A percentile compares a stretch with the other conserved stretches of the same genome.
phyloP scores from a whole-genome alignment of 768 basidiomycete genomes.

The Mycena maculata region DNA sequence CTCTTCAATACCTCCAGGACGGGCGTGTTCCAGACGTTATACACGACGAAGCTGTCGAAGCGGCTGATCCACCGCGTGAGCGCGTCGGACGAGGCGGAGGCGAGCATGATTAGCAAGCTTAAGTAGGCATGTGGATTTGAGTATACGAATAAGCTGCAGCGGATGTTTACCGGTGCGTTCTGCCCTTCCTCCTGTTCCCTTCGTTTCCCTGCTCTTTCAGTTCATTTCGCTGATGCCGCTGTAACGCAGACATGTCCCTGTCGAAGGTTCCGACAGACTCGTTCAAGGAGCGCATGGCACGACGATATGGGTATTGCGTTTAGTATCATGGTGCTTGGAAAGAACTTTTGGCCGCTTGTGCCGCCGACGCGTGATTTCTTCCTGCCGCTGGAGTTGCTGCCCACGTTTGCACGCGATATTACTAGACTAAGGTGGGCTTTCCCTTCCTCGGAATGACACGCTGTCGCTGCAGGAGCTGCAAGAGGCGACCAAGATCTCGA shows the following conservation, averaged over 20 bases:
- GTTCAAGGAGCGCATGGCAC: constrained; percentile 95
- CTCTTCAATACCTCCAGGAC: constrained; percentile 99
- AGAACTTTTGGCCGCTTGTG: constrained; percentile 95
- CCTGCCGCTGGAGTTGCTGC: constrained; percentile 87
- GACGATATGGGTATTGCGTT: constrained; percentile 89
- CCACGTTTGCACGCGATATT: constrained; percentile 90
- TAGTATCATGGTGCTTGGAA: constrained; percentile 92
- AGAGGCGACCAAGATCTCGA: constrained; percentile 31
- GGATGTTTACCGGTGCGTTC: constrained; percentile 91
- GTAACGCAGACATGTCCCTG: constrained; percentile 87
- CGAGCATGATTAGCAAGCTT: constrained; percentile 97
- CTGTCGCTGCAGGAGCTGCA: constrained; percentile 47
- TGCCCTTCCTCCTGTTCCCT: no score
- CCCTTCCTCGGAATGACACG: constrained; percentile 70
- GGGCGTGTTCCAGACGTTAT: constrained; percentile 98
- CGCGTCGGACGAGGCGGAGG: constrained; percentile 95
- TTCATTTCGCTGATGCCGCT: not conserved
- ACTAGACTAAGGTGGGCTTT: constrained; percentile 61
- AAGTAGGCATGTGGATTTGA: constrained; percentile 98
- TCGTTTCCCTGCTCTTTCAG: constrained; percentile 12
- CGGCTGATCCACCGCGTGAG: constrained; percentile 92
- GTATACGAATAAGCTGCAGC: constrained; percentile 94
- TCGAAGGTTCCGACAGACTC: constrained; percentile 95
- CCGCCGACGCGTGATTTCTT: constrained; percentile 87
- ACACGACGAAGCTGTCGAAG: constrained; percentile 92